phyloP scores from a whole-genome alignment of 1,139 yeast species.

The Scheffersomyces illinoinensis region DNA sequence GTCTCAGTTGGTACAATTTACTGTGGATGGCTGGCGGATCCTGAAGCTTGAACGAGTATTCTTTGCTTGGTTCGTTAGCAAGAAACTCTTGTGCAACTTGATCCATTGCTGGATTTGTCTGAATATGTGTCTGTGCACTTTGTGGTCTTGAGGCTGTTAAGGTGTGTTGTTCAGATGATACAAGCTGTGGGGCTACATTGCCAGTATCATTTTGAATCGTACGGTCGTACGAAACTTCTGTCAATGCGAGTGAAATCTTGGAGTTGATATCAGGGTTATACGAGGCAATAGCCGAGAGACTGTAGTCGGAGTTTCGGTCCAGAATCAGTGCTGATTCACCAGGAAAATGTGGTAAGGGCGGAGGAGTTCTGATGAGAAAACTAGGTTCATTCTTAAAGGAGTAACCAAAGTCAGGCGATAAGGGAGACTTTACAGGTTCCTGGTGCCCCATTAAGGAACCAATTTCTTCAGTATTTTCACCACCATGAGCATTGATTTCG shows the following conservation, averaged over 20 bases:
- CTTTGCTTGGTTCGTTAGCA: background rate
- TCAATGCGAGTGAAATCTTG: slow-evolving; percentile 14
- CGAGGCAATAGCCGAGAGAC: background rate
- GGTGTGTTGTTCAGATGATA: background rate
- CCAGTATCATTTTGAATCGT: slow-evolving; percentile 5
- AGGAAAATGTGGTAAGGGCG: background rate
- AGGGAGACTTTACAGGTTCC: background rate
- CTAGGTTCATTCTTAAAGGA: background rate
- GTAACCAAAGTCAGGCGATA: slow-evolving; percentile 1
- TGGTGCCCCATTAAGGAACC: background rate
- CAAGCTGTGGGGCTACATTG: background rate
- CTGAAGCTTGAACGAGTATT: slow-evolving; percentile 19
- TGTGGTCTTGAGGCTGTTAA: background rate
- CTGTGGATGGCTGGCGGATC: slow-evolving; percentile 21
- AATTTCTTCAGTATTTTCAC: background rate
- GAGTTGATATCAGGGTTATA: slow-evolving; percentile 9
- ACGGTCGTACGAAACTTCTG: slow-evolving; percentile 15
- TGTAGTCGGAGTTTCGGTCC: background rate
- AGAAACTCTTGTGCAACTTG: background rate
- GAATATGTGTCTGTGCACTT: background rate
- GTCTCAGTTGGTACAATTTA: background rate
- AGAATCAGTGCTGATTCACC: slow-evolving; percentile 3
- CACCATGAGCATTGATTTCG: background rate
- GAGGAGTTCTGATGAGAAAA: background rate
- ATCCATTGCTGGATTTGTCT: background rate